Base-by-base conservation (phyloP, 2,329 filamentous ascomycete species). In the Microcyclospora pomicola region DNA sequence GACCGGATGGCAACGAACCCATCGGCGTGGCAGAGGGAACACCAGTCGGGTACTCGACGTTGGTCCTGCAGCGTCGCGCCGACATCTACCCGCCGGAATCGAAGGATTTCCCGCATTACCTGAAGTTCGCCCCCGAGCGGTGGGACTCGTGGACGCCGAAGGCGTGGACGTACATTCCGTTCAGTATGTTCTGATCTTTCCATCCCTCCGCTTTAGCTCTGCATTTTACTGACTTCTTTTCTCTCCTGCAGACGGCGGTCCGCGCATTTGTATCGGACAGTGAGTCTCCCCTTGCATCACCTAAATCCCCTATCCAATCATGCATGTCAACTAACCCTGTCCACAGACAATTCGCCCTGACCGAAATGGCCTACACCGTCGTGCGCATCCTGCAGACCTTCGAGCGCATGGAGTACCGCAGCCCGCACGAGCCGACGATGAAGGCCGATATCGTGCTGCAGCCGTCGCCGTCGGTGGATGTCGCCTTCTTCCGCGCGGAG, bases 121-220 rank as follows among this genome's bases (percentile, higher is more conserved):
- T 55, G 2, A 41, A 49, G 5, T 72, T 68, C 39, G 59, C 59
- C 4, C 69, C 69, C 0, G 68, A 71, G 39, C 49, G 68, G 27
- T 71, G 68, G 67, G 59, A 67, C 12, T 44, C 42, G 0, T 70
- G 67, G 67, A 65, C 61, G 6, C 68, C 67, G 0, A 66, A 65
- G 44, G 47, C 49, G 10, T 72, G 67, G 67, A 64, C 63, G 1
- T 68, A 61, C 37, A 56, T 68, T 2, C 65, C 66, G 0, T 69
- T 68, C 46, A 67, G 68, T 35, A 65, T 64, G 3, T 64, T 6
- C 3, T 5, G 15, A 13, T 31, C n/a, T 14, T 28, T n/a, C 5
- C 14, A 16, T 4, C 14, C 15, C 10, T 35, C 9, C 19, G 9
- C 3, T 13, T 28, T 16, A 12, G 10, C 10, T 13, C 11, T 13